Evolutionary conservation across 805 yeast species (phyloP).

Genomic region (Debaryomyces tyrocola): DNA sequence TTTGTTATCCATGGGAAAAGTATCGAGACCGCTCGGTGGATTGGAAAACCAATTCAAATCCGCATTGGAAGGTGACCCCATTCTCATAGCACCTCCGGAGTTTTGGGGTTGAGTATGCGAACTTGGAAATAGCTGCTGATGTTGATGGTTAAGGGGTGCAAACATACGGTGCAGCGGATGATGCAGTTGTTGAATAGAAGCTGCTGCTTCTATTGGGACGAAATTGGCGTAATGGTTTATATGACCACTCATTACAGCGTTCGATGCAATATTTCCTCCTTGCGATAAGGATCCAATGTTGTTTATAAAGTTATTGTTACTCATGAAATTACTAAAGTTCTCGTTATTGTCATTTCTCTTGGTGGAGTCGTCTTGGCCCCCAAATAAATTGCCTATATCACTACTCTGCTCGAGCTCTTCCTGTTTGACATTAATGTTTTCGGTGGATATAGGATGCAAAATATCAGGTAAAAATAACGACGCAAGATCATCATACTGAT

Average conservation of each 20-base stretch:
- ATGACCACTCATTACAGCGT: slow-evolving; percentile 10
- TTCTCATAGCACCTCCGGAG: background rate
- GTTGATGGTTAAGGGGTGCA: slow-evolving; percentile 1
- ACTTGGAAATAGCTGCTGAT: slow-evolving; percentile 5
- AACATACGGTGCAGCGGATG: slow-evolving; percentile 2
- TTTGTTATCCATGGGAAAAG: slow-evolving; percentile 1
- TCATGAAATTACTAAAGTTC: slow-evolving; percentile 21
- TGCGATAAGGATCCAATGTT: background rate
- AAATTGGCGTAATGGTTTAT: slow-evolving; percentile 28
- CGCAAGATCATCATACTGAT: slow-evolving; percentile 39
- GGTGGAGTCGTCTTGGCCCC: background rate
- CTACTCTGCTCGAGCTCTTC: slow-evolving; percentile 8
- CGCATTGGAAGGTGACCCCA: background rate
- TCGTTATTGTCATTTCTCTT: background rate
- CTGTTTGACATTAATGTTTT: slow-evolving; percentile 3
- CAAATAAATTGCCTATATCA: background rate
- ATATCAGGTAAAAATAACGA: slow-evolving; percentile 43
- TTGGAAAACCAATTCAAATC: background rate
- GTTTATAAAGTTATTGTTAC: slow-evolving; percentile 16
- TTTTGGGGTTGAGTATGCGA: background rate
- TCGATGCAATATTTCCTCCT: slow-evolving; percentile 3
- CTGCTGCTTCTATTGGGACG: slow-evolving; percentile 21
- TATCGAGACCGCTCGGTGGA: slow-evolving; percentile 2
- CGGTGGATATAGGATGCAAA: slow-evolving; percentile 19
- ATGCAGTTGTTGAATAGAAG: slow-evolving; percentile 2